phyloP scores from a whole-genome alignment of 306 rosid genomes.

The Parietaria judaica region DNA sequence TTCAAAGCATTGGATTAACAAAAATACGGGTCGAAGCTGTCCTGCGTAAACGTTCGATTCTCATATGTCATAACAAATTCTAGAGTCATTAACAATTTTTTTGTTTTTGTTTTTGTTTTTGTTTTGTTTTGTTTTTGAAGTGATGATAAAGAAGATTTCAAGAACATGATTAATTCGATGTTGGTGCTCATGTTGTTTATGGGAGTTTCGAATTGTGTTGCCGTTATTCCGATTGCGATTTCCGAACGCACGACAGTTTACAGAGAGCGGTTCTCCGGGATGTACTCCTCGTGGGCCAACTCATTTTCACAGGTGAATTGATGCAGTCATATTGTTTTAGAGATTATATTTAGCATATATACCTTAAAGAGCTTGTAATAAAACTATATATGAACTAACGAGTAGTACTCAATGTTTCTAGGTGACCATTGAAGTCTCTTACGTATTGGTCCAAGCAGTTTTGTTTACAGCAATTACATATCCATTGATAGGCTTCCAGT shows the following conservation, averaged over 20 bases:
- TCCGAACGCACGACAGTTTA: constrained; percentile 23
- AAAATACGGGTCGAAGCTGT: too few species aligned
- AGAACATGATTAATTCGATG: constrained; percentile 20
- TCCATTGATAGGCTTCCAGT: constrained; percentile 21
- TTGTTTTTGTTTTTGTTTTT: neutral
- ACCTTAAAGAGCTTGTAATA: too few species aligned
- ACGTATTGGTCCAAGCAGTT: constrained; percentile 1
- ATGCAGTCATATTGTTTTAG: too few species aligned
- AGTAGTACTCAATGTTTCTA: neutral
- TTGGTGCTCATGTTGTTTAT: constrained; percentile 10
- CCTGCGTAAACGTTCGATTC: too few species aligned
- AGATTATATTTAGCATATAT: neutral
- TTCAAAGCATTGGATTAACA: too few species aligned
- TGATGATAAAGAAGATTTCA: constrained; percentile 9
- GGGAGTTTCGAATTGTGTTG: constrained; percentile 21
- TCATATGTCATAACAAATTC: too few species aligned
- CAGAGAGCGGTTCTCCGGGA: constrained; percentile 29
- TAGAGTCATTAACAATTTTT: too few species aligned
- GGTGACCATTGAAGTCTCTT: constrained; percentile 23
- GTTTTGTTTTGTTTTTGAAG: constrained; percentile 2
- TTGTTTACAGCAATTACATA: constrained; percentile 20
- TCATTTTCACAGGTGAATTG: constrained; percentile 20
- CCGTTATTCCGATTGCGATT: constrained; percentile 12
- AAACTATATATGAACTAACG: too few species aligned
- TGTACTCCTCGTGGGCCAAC: constrained; percentile 25